Evolutionary conservation across 2,329 filamentous ascomycete genomes (phyloP), one percentile per base, ranked within the genome.

Genomic region (Verticillium klebahnii): DNA sequence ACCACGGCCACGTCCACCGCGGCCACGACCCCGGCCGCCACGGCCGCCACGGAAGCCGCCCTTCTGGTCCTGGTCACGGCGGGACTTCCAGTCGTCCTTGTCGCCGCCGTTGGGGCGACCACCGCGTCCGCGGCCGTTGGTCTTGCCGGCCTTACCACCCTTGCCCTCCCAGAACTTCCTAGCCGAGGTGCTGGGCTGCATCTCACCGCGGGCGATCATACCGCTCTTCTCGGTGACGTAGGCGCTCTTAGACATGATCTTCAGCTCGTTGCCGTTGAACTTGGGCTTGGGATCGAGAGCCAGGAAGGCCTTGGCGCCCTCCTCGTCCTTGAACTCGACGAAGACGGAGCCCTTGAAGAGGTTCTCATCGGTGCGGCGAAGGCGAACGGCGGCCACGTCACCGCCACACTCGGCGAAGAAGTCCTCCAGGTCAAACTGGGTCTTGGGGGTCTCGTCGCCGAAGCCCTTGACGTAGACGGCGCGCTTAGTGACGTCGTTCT

Each of bases 271-370:
- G 59, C 84, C 93, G 75, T 96, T 88, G 87, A 88, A 99, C 74
- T 89, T 86, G 63, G 95, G 95, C 75, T 90, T 88, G 23, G 91
- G 89, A 60, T 96, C 90, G 50, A 92, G 79, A 15, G 81, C 86
- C 64, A 97, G 79, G 78, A 99, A 99, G 63, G 87, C 87, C 74
- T 93, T 84, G 70, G 91, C 89, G 25, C 86, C 84, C 68, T 96
- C 91, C 71, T 93, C 89, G 58, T 86, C 85, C 65, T 86, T 83
- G 75, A 98, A 99, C 76, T 97, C 94, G 67, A 97, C 92, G 73
- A 97, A 98, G 62, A 97, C 92, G 68, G 92, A 97, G 68, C 94
- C 93, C 84, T 99, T 99, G 88, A 98, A 99, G 59, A 84, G 78
- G 70, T 87, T 88, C 64, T 88, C 80, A 54, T 84, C 82, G 57